Percentiles rank a stretch among this genome's conserved stretches.
Evolutionary conservation across 2,329 filamentous ascomycete species (phyloP).

Genomic region (Chaetomium olivaceum): DNA sequence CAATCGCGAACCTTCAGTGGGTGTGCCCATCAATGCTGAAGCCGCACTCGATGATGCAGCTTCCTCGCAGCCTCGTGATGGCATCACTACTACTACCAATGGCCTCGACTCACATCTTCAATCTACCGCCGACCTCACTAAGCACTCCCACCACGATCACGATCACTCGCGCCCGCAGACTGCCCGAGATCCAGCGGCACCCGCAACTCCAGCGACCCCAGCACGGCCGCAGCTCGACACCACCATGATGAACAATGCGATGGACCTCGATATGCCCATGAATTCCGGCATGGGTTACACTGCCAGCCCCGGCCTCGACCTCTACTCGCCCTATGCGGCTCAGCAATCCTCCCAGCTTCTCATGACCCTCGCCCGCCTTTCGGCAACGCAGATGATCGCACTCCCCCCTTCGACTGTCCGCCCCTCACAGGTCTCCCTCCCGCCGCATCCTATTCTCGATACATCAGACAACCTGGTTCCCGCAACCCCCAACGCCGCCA

Average conservation of each 20-base stretch:
- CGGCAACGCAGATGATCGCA: constrained; percentile 20
- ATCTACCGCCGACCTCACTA: neutral
- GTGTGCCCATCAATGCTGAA: constrained; percentile 7
- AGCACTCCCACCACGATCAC: neutral
- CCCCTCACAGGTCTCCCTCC: constrained; percentile 48
- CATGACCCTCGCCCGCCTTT: constrained; percentile 45
- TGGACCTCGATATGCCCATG: constrained; percentile 19
- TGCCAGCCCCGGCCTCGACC: constrained; percentile 22
- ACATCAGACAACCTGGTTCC: constrained; percentile 34
- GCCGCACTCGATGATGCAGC: neutral
- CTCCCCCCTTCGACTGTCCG: constrained; percentile 43
- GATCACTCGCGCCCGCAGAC: neutral
- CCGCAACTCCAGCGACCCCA: constrained; percentile 35
- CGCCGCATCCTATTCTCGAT: constrained; percentile 41
- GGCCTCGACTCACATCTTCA: neutral
- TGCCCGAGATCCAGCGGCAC: constrained; percentile 28
- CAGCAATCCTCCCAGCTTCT: constrained; percentile 39
- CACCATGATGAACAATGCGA: constrained; percentile 11
- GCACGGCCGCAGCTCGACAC: constrained; percentile 21
- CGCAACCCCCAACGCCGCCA: constrained; percentile 39
- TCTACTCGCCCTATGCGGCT: constrained; percentile 20
- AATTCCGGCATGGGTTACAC: constrained; percentile 13
- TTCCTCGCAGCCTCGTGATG: neutral
- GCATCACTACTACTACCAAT: neutral
- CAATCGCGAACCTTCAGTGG: constrained; percentile 28